Conservation (phyloP, 108 stramenopile species). For the Thalassiosira profunda region DNA sequence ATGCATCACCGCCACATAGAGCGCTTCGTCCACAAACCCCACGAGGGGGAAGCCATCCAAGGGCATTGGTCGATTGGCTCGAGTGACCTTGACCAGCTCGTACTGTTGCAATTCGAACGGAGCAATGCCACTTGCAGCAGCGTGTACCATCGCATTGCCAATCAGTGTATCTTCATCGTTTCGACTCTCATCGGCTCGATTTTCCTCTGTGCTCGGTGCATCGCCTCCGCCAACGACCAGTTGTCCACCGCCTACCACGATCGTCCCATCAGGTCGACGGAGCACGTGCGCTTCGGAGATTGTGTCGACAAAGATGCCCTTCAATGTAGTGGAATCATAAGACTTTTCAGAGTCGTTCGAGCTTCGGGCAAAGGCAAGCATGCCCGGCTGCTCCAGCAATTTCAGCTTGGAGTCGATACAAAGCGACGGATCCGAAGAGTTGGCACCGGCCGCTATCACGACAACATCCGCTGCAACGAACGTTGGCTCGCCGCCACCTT, state of each 20-base stretch:
- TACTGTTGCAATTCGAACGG: conserved; percentile 11
- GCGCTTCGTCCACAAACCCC: conserved; percentile 49
- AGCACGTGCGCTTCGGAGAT: conserved; percentile 60
- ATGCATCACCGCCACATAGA: conserved; percentile 63
- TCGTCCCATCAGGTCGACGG: conserved; percentile 53
- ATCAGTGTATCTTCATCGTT: conserved; percentile 6
- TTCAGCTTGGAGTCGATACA: conserved; percentile 35
- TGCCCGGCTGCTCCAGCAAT: conserved; percentile 49
- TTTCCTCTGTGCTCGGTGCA: background rate
- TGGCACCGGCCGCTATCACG: conserved; percentile 56
- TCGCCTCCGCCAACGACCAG: conserved; percentile 57
- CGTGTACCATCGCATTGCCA: conserved; percentile 26
- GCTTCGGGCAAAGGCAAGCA: conserved; percentile 39
- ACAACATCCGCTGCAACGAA: conserved; percentile 43
- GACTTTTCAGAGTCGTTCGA: background rate
- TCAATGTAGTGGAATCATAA: background rate
- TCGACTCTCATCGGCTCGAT: background rate
- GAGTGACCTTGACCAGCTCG: conserved; percentile 13
- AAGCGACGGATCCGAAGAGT: conserved; percentile 28
- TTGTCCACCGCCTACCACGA: conserved; percentile 64
- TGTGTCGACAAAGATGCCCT: conserved; percentile 60
- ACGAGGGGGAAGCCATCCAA: conserved; percentile 67
- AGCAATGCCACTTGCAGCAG: conserved; percentile 6
- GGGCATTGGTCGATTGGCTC: conserved; percentile 71
- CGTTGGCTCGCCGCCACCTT: background rate